phyloP scores from a whole-genome alignment of 1,139 yeast genomes.

The Magnusiomyces paraingens region DNA sequence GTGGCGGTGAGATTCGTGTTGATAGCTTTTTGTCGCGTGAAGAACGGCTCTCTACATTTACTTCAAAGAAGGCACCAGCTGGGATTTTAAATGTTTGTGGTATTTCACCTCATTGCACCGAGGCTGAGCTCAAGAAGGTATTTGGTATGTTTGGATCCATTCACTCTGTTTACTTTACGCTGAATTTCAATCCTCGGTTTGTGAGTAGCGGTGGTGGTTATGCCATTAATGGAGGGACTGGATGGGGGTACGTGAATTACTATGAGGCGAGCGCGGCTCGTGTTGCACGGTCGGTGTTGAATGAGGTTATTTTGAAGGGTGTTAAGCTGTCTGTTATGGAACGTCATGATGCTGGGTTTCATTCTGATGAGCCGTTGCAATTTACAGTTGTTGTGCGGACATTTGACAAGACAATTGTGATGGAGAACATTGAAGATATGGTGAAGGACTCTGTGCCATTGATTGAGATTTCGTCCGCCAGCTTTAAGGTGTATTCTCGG shows the following conservation, averaged over 20 bases:
- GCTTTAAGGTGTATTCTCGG: not conserved
- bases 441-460: not conserved
- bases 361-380: not conserved
- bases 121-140: slow-evolving; percentile 50
- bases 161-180: slow-evolving; percentile 45
- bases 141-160: slow-evolving; percentile 56
- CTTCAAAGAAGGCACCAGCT: slow-evolving; percentile 47
- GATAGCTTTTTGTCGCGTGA: slow-evolving; percentile 75
- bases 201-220: slow-evolving; percentile 6
- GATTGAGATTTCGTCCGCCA: not conserved
- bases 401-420: not conserved
- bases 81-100: slow-evolving; percentile 78
- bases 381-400: slow-evolving; percentile 4
- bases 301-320: not conserved
- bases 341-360: not conserved
- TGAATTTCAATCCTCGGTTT: not conserved
- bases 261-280: not conserved
- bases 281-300: not conserved
- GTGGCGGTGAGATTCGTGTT: slow-evolving; percentile 79
- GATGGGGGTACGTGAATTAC: slow-evolving; percentile 22
- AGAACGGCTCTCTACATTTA: slow-evolving; percentile 73
- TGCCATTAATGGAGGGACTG: slow-evolving; percentile 10
- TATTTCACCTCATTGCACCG: slow-evolving; percentile 55
- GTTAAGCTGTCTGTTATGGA: not conserved
- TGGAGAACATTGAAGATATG: not conserved